Percentiles rank a stretch among this genome's conserved stretches.
Evolutionary conservation across 2,329 filamentous ascomycete species (phyloP).

Genomic region (Colletotrichum brevisporum): DNA sequence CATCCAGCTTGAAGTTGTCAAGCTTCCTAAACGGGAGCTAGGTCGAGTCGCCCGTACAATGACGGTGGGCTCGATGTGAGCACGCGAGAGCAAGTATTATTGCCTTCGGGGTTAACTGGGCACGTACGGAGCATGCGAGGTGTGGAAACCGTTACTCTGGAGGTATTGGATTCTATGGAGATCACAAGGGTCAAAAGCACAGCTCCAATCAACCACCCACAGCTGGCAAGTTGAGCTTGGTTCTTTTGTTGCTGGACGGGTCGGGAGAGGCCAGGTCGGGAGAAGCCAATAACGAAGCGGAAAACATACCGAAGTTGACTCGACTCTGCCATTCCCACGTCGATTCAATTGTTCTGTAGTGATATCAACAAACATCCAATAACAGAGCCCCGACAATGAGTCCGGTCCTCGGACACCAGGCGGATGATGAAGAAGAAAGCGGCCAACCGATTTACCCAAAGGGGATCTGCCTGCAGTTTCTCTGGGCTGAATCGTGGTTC

Average conservation of each 20-base stretch:
- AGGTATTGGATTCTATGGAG: not conserved
- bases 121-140: too few species aligned
- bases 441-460: too few species aligned
- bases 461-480: too few species aligned
- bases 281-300: conserved; percentile 5
- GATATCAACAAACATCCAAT: not conserved
- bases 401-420: too few species aligned
- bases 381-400: too few species aligned
- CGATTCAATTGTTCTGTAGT: too few species aligned
- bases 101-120: too few species aligned
- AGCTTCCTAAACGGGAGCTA: conserved; percentile 37
- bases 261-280: not conserved
- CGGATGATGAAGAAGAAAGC: too few species aligned
- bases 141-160: conserved; percentile 12
- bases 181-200: not conserved
- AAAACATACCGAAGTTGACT: conserved; percentile 4
- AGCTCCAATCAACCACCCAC: not conserved
- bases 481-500: not conserved
- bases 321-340: not conserved
- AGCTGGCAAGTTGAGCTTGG: conserved; percentile 13
- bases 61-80: conserved; percentile 22
- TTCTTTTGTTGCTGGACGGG: not conserved
- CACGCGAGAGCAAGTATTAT: conserved; percentile 7
- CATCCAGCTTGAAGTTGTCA: conserved; percentile 28
- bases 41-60: conserved; percentile 20